Percentiles rank a stretch among this genome's conserved stretches.
Conservation (phyloP, 768 basidiomycete species). For the Lactarius hatsudake region DNA sequence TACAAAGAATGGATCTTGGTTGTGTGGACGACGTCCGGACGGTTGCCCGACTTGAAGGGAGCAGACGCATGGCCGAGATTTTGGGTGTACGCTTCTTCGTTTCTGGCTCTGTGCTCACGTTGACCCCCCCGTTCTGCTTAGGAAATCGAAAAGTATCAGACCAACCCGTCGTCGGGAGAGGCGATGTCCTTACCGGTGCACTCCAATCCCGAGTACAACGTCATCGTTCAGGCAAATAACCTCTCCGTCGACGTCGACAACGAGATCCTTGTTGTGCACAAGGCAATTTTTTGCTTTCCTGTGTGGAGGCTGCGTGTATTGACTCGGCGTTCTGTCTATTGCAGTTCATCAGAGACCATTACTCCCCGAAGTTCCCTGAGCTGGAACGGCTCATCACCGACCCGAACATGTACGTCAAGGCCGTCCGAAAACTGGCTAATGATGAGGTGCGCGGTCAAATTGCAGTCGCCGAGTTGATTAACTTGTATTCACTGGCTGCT, state of each 20-base stretch:
- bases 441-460: conserved; percentile 51
- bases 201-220: conserved; percentile 90
- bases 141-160: conserved; percentile 89
- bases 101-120: neutral
- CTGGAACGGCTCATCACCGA: conserved; percentile 93
- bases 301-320: conserved; percentile 24
- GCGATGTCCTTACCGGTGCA: conserved; percentile 78
- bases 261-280: conserved; percentile 95
- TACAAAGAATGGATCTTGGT: conserved; percentile 90
- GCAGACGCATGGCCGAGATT: conserved; percentile 85
- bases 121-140: conserved; percentile 35
- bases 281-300: conserved; percentile 47
- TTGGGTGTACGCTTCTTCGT: conserved; percentile 53
- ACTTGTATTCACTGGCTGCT: neutral
- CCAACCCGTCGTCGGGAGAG: conserved; percentile 73
- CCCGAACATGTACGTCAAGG: conserved; percentile 87
- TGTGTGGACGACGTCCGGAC: conserved; percentile 80
- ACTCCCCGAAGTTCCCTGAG: conserved; percentile 92
- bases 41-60: conserved; percentile 85
- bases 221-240: conserved; percentile 98
- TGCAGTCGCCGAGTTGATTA: neutral
- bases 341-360: conserved; percentile 97
- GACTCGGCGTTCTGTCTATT: conserved; percentile 23
- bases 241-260: conserved; percentile 98
- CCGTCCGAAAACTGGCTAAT: conserved; percentile 87